Evolutionary conservation across 192 early-diverging fungal species (phyloP).

Genomic region (Podila clonocystis): DNA sequence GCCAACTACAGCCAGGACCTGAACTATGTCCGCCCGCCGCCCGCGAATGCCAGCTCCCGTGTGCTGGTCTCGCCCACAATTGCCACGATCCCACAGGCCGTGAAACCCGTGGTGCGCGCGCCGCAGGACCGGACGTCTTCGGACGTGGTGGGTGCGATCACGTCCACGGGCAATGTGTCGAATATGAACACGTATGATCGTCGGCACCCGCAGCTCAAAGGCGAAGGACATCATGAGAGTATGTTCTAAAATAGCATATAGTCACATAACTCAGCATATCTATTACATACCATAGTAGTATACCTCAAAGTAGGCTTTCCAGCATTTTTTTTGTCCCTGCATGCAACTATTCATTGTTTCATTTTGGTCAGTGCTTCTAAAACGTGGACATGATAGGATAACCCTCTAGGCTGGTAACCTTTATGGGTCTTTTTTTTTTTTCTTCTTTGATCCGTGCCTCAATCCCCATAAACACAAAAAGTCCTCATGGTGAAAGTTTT

Average conservation of each 20-base stretch:
- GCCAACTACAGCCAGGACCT: background rate
- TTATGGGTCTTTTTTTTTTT: no score
- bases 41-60: background rate
- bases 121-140: constrained; percentile 27
- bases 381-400: no score
- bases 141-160: background rate
- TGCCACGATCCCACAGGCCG: constrained; percentile 1
- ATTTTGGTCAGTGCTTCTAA: no score
- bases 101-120: constrained; percentile 1
- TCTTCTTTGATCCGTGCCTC: no score
- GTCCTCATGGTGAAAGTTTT: no score
- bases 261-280: background rate
- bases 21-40: constrained; percentile 1
- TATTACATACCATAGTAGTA: background rate
- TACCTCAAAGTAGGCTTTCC: no score
- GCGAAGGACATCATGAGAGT: constrained; percentile 2
- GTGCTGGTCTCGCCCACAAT: constrained; percentile 4
- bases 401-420: no score
- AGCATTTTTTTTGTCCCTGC: no score
- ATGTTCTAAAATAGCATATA: background rate
- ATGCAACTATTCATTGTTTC: no score
- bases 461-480: no score
- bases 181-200: constrained; percentile 36
- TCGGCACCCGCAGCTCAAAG: constrained; percentile 24
- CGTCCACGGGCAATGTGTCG: constrained; percentile 22